A percentile compares a stretch with the other conserved stretches of the same genome.
These are phyloP conservation scores for Aaosphaeria pasadenensis DNA, from an alignment of 2,329 filamentous ascomycete species.

Conservation along the genomic window DNA sequence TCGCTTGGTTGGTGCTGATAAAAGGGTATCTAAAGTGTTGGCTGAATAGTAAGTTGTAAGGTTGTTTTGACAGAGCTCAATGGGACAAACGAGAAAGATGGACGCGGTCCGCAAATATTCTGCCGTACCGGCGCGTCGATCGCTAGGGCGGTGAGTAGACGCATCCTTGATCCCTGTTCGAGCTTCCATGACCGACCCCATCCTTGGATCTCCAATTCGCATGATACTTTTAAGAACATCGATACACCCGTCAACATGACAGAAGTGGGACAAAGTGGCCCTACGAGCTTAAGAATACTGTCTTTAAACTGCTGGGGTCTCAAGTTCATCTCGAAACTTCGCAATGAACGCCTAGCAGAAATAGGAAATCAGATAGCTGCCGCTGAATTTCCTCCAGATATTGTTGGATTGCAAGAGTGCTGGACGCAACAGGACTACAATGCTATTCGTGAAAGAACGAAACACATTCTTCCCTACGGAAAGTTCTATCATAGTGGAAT, in stretches of 20 bases:
- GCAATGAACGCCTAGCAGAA: constrained; percentile 73
- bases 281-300: constrained; percentile 67
- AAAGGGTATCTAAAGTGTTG: no score
- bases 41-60: no score
- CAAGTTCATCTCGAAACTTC: constrained; percentile 77
- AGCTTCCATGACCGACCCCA: neutral
- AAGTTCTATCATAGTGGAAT: constrained; percentile 92
- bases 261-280: constrained; percentile 16
- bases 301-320: constrained; percentile 98
- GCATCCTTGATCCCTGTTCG: constrained; percentile 2
- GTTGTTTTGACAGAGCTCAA: no score
- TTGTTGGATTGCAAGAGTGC: constrained; percentile 93
- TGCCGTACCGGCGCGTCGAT: constrained; percentile 1
- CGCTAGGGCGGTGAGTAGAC: neutral
- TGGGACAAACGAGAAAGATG: neutral
- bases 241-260: constrained; percentile 16
- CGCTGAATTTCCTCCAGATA: constrained; percentile 67
- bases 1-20: no score
- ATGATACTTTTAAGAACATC: neutral
- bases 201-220: no score
- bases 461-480: constrained; percentile 74
- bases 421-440: constrained; percentile 85
- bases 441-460: constrained; percentile 70
- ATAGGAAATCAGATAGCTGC: constrained; percentile 78
- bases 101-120: neutral